Evolutionary conservation across 169 alveolate genomes (phyloP).

Genomic region (Perkinsus chesapeaki): DNA sequence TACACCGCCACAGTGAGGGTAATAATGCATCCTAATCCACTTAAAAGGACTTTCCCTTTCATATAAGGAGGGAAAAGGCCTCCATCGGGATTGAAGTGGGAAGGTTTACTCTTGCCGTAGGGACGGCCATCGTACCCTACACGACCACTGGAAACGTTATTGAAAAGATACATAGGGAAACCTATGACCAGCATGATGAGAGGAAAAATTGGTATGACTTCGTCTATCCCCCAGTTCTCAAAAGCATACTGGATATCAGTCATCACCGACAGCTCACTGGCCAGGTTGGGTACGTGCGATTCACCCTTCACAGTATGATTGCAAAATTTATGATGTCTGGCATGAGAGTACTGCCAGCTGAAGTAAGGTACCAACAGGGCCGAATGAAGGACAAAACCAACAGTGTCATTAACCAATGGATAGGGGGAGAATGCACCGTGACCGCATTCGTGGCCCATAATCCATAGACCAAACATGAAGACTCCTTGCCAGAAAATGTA

Average conservation of each 20-base stretch:
- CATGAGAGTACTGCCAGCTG: constrained; percentile 55
- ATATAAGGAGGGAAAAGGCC: constrained; percentile 35
- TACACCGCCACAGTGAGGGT: constrained; percentile 13
- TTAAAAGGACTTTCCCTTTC: constrained; percentile 21
- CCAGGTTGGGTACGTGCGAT: constrained; percentile 41
- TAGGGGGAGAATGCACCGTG: constrained; percentile 46
- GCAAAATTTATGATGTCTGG: constrained; percentile 46
- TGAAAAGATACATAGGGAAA: constrained; percentile 37
- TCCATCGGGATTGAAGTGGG: constrained; percentile 27
- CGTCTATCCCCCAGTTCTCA: not conserved
- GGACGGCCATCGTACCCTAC: constrained; percentile 8
- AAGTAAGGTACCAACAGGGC: constrained; percentile 46
- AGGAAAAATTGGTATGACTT: not conserved
- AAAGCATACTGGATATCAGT: not conserved
- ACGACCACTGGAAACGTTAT: constrained; percentile 45
- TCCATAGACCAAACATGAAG: constrained; percentile 43
- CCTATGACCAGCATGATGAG: constrained; percentile 22
- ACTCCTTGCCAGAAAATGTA: not conserved
- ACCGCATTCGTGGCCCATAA: constrained; percentile 54
- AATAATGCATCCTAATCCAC: constrained; percentile 24
- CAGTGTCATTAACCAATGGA: constrained; percentile 30
- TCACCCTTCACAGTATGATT: constrained; percentile 53
- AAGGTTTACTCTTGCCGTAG: constrained; percentile 10
- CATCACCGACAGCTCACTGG: not conserved
- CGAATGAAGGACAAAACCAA: constrained; percentile 44